Percentiles rank a stretch among this genome's conserved stretches.
Conservation (phyloP, 2,329 filamentous ascomycete genomes). For the Biscogniauxia mediterranea region DNA sequence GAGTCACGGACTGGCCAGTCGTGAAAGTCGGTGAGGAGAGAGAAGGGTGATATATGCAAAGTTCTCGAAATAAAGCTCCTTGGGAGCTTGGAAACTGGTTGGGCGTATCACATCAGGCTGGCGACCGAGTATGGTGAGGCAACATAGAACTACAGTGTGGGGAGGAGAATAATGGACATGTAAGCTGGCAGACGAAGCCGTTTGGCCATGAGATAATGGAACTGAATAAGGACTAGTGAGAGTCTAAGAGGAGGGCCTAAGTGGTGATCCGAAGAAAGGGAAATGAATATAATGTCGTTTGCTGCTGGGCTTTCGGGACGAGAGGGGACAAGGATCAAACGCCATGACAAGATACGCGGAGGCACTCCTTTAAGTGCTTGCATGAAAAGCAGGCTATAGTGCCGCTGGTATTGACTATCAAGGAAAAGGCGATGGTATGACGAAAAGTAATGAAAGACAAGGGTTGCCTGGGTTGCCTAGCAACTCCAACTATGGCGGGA, state of each 20-base stretch:
- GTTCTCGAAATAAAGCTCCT: constrained; percentile 27
- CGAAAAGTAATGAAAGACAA: constrained; percentile 26
- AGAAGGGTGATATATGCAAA: constrained; percentile 39
- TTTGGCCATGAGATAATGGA: constrained; percentile 26
- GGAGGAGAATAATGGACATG: constrained; percentile 22
- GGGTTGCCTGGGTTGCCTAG: constrained; percentile 34
- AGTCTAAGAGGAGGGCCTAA: constrained; percentile 16
- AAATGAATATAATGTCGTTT: constrained; percentile 12
- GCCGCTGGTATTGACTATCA: constrained; percentile 22
- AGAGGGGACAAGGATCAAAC: constrained; percentile 17
- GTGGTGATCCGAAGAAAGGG: constrained; percentile 20
- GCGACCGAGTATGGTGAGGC: constrained; percentile 27
- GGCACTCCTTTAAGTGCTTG: constrained; percentile 33
- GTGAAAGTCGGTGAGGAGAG: constrained; percentile 44
- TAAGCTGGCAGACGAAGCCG: constrained; percentile 18
- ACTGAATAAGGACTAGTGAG: constrained; percentile 19
- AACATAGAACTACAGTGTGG: constrained; percentile 21
- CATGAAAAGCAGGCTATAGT: constrained; percentile 30
- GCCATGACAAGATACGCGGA: constrained; percentile 23
- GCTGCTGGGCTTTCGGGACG: constrained; percentile 15
- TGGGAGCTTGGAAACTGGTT: constrained; percentile 22
- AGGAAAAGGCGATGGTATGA: constrained; percentile 11
- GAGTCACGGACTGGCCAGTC: constrained; percentile 35
- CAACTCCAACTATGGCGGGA: constrained; percentile 27
- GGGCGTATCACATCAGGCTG: constrained; percentile 32